A percentile compares a stretch with the other conserved stretches of the same genome.
Conservation (phyloP, 208 protist genomes). For the Phytomonas sp. region DNA sequence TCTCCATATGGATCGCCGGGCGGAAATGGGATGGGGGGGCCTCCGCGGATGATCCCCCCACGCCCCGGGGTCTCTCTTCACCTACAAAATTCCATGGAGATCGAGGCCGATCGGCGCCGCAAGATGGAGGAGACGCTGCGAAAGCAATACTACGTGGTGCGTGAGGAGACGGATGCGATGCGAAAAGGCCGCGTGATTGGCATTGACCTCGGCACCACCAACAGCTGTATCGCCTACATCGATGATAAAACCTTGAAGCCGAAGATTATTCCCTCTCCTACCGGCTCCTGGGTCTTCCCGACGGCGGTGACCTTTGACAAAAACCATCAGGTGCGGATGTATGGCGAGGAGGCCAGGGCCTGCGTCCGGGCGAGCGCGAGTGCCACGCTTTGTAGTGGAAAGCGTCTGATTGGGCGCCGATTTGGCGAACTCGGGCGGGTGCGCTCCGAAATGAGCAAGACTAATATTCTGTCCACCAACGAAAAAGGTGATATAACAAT, state of each 20-base stretch:
- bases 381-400: conserved; percentile 86
- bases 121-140: conserved; percentile 61
- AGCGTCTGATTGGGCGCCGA: conserved; percentile 82
- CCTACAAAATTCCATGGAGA: conserved; percentile 69
- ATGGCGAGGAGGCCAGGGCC: conserved; percentile 81
- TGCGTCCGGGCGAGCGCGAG: conserved; percentile 80
- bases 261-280: conserved; percentile 87
- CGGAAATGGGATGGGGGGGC: not conserved
- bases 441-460: conserved; percentile 75
- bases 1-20: not conserved
- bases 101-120: conserved; percentile 64
- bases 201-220: conserved; percentile 98
- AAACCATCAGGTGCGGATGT: conserved; percentile 80
- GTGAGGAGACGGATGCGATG: conserved; percentile 55
- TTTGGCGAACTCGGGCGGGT: conserved; percentile 81
- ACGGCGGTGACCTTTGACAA: conserved; percentile 89
- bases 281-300: conserved; percentile 87
- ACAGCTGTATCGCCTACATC: conserved; percentile 94
- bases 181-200: conserved; percentile 82
- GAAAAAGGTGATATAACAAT: conserved; percentile 84
- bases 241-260: conserved; percentile 58
- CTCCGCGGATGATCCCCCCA: conserved; percentile 17
- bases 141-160: conserved; percentile 67
- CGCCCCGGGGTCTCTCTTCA: conserved; percentile 33
- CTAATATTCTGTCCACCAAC: conserved; percentile 81